Base-by-base conservation (phyloP, 2,329 filamentous ascomycete species). In the Ophiostoma triangulosporum region DNA sequence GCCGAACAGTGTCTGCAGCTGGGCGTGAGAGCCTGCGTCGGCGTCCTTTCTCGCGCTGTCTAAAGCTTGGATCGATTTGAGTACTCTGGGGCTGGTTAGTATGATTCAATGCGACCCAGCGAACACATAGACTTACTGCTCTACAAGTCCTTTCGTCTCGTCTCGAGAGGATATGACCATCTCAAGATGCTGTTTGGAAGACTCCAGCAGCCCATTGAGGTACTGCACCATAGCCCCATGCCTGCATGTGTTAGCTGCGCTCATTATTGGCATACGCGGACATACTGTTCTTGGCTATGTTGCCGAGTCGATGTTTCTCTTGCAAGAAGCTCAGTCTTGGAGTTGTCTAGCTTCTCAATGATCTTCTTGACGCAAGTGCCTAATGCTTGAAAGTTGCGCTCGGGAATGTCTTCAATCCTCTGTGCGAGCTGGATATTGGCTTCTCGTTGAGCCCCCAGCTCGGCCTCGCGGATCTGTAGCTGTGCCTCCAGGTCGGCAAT, bases 321-420 rank as follows among this genome's bases (percentile, higher is more conserved):
- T 3, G 35, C 12, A 1, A 55, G 8, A 4, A 56, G 46, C 6
- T 55, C 51, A 1, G 6, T 8, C 12, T 22, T 51, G n/a, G 40
- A 53, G 3, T 32, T 22, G 20, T 56, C 54, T 1, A 60, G 33
- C 5, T 51, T 56, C 6, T 57, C 55, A 2, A 55, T 2, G 2
- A 57, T 50, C 40, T 56, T 57, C 17, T 57, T 56, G n/a, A 50
- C 53, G 9, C 54, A 55, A 3, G 50, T 31, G 2, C 40, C 48
- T 15, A 60, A 20, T 3, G 52, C 57, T 6, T 58, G 55, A 11
- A 59, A 55, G 17, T 54, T 57, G 12, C 40, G 48, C 17, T 59
- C 59, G 1, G 54, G 57, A 4, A 59, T 55, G 0, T 54, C 48
- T 6, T 56, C 50, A 0, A 59, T 53, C 46, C 51, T 35, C 17